Percentiles rank a stretch among this genome's conserved stretches.
Evolutionary conservation across 2,329 filamentous ascomycete species (phyloP).

Genomic region (Claviceps cyperi): DNA sequence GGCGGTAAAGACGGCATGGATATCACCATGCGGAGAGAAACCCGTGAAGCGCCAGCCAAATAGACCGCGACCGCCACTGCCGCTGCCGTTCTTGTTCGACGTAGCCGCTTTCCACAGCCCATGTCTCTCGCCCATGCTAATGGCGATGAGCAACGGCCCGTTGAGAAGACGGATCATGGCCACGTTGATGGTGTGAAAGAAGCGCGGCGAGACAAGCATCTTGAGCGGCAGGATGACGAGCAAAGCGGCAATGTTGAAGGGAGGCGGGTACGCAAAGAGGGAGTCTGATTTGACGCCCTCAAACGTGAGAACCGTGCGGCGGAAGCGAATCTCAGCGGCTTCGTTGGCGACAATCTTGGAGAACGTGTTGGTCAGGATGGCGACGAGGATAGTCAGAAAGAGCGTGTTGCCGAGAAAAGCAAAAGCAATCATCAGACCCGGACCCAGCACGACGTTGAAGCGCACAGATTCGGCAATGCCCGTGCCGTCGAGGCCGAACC

Average conservation of each 20-base stretch:
- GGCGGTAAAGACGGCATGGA: slow-evolving; percentile 45
- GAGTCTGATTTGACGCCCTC: slow-evolving; percentile 62
- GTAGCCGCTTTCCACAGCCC: slow-evolving; percentile 24
- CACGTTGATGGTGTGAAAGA: slow-evolving; percentile 61
- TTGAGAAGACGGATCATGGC: slow-evolving; percentile 49
- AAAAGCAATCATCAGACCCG: slow-evolving; percentile 55
- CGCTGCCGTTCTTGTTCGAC: background rate
- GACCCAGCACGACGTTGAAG: slow-evolving; percentile 54
- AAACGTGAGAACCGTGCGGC: slow-evolving; percentile 56
- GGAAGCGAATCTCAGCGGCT: slow-evolving; percentile 56
- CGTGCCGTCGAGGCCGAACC: slow-evolving; percentile 58
- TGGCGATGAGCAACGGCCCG: slow-evolving; percentile 44
- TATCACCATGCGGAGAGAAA: slow-evolving; percentile 42
- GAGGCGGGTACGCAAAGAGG: slow-evolving; percentile 54
- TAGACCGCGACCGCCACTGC: background rate
- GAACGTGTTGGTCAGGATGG: slow-evolving; percentile 60
- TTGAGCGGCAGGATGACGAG: slow-evolving; percentile 50
- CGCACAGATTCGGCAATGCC: slow-evolving; percentile 36
- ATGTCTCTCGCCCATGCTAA: slow-evolving; percentile 46
- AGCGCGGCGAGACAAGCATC: slow-evolving; percentile 42
- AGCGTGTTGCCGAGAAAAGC: slow-evolving; percentile 62
- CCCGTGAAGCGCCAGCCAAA: slow-evolving; percentile 31
- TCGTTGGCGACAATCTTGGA: slow-evolving; percentile 55
- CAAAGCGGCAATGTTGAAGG: slow-evolving; percentile 55
- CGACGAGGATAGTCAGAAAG: slow-evolving; percentile 60